These are phyloP conservation scores for Aleurites moluccanus DNA, from an alignment of 441 rosid species.

Conservation along the genomic window DNA sequence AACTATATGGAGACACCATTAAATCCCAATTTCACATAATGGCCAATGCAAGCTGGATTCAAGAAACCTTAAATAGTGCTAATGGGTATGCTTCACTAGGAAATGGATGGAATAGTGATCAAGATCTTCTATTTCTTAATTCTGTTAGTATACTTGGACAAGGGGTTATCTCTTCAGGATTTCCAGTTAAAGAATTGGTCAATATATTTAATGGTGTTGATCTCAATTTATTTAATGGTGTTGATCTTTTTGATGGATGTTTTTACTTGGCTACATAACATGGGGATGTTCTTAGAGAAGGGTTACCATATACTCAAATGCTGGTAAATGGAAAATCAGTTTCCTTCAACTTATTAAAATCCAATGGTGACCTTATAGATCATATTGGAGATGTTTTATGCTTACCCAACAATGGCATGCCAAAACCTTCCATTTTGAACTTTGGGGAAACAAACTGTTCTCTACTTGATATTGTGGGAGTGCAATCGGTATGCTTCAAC, in stretches of 20 bases:
- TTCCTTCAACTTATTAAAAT: constrained; percentile 20
- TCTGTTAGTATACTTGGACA: constrained; percentile 31
- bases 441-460: constrained; percentile 36
- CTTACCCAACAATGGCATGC: constrained; percentile 14
- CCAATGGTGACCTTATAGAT: constrained; percentile 13
- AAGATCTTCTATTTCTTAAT: constrained; percentile 39
- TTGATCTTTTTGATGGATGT: constrained; percentile 46
- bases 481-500: constrained; percentile 35
- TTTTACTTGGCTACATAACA: constrained; percentile 49
- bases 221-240: constrained; percentile 28
- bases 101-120: constrained; percentile 34
- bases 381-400: constrained; percentile 32
- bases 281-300: constrained; percentile 38
- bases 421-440: constrained; percentile 16
- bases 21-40: constrained; percentile 18
- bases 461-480: constrained; percentile 32
- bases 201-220: too few species aligned
- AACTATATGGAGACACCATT: constrained; percentile 37
- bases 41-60: constrained; percentile 42
- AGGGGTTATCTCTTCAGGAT: constrained; percentile 52
- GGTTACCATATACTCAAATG: constrained; percentile 32
- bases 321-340: constrained; percentile 23
- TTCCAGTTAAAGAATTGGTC: constrained; percentile 38
- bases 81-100: constrained; percentile 44
- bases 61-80: constrained; percentile 32